Percentiles rank a stretch among this genome's conserved stretches.
Evolutionary conservation across 2,329 filamentous ascomycete genomes (phyloP).

Genomic region (Sporothrix euskadiensis): DNA sequence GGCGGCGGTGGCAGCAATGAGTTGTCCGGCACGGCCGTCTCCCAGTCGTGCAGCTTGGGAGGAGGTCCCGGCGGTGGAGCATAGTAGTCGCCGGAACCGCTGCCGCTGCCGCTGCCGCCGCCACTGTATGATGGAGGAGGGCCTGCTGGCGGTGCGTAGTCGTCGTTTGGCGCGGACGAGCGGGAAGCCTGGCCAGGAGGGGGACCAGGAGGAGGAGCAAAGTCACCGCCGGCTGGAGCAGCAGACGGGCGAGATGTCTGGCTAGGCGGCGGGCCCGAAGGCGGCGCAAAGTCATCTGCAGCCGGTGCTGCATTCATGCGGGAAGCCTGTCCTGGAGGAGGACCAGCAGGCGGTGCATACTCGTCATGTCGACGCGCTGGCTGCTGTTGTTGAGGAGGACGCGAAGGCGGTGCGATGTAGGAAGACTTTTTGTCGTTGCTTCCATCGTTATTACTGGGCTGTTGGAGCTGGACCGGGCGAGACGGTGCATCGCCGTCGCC

Average conservation of each 20-base stretch:
- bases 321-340: background rate
- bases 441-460: background rate
- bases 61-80: constrained; percentile 41
- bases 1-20: constrained; percentile 72
- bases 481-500: background rate
- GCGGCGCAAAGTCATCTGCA: constrained; percentile 31
- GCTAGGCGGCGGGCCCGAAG: constrained; percentile 32
- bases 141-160: constrained; percentile 33
- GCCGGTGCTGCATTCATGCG: background rate
- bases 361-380: background rate
- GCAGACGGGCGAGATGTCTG: background rate
- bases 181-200: background rate
- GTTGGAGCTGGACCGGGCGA: constrained; percentile 12
- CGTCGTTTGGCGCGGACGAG: constrained; percentile 23
- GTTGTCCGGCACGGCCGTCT: constrained; percentile 69
- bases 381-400: constrained; percentile 14
- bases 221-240: background rate
- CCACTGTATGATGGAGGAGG: constrained; percentile 34
- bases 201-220: constrained; percentile 34
- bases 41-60: constrained; percentile 63
- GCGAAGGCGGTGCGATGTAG: background rate
- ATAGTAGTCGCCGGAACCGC: constrained; percentile 34
- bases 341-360: constrained; percentile 30
- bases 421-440: background rate
- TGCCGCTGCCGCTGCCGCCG: background rate